phyloP scores from a whole-genome alignment of 2,329 filamentous ascomycete genomes.

The Colletotrichum paranaense region DNA sequence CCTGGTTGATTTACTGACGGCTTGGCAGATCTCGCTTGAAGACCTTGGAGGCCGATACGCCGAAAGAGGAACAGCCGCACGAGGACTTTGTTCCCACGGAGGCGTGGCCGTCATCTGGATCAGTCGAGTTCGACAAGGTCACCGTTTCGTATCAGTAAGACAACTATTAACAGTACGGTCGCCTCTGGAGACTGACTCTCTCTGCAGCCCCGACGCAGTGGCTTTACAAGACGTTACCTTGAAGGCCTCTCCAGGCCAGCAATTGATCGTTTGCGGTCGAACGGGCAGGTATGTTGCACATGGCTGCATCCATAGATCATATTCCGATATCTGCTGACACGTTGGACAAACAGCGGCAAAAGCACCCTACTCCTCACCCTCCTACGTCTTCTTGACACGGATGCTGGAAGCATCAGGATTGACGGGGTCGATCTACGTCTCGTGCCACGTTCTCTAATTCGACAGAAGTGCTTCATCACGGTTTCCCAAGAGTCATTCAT shows the following conservation, averaged over 20 bases:
- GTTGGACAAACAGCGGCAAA: slow-evolving; percentile 3
- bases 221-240: not conserved
- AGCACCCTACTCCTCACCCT: slow-evolving; percentile 13
- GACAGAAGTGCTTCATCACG: slow-evolving; percentile 20
- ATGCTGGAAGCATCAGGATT: not conserved
- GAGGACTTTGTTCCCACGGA: slow-evolving; percentile 38
- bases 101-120: slow-evolving; percentile 47
- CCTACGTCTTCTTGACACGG: slow-evolving; percentile 1
- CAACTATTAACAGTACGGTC: not conserved
- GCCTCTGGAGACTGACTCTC: not conserved
- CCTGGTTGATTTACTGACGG: not conserved
- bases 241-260: slow-evolving; percentile 9
- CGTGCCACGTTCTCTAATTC: not conserved
- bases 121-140: slow-evolving; percentile 46
- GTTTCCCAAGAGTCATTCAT: slow-evolving; percentile 8
- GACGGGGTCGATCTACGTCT: slow-evolving; percentile 18
- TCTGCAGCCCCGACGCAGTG: not conserved
- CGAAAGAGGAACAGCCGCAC: slow-evolving; percentile 41
- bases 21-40: slow-evolving; percentile 38
- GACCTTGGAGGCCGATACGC: slow-evolving; percentile 41
- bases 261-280: slow-evolving; percentile 14
- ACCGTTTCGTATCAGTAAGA: slow-evolving; percentile 44
- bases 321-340: not conserved
- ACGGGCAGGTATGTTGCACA: slow-evolving; percentile 20
- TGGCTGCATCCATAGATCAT: not conserved